Percentiles rank a stretch among this genome's conserved stretches.
Conservation (phyloP, 2,329 filamentous ascomycete species). For the Zymoseptoria passerinii region DNA sequence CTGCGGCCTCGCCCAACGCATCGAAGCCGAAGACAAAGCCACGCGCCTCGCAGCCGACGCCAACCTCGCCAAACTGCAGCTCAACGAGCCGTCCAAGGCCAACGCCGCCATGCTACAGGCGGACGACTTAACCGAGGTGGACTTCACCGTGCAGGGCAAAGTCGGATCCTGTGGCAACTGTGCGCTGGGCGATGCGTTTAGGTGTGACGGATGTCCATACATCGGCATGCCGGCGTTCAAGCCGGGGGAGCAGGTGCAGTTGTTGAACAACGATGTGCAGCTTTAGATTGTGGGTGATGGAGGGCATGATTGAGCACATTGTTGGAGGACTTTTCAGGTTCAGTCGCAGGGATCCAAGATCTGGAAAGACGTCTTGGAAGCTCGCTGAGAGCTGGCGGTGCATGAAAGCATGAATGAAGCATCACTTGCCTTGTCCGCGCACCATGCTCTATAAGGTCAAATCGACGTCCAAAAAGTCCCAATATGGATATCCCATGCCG, state of each 20-base stretch:
- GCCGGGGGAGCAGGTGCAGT: constrained; percentile 84
- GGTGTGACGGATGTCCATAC: constrained; percentile 64
- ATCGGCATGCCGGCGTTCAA: constrained; percentile 93
- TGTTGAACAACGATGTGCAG: constrained; percentile 80
- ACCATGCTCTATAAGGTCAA: too few relatives aligned
- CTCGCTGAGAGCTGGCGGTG: too few relatives aligned
- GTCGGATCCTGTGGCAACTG: constrained; percentile 93
- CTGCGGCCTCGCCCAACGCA: constrained; percentile 77
- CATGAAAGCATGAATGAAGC: too few relatives aligned
- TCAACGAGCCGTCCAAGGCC: neutral
- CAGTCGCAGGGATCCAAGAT: too few relatives aligned
- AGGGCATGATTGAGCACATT: neutral
- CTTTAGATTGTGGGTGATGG: constrained; percentile 42
- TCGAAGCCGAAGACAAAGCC: constrained; percentile 75
- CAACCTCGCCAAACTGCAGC: constrained; percentile 44
- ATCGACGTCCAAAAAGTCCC: too few relatives aligned
- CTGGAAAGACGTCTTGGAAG: too few relatives aligned
- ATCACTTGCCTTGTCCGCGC: too few relatives aligned
- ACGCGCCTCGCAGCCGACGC: constrained; percentile 58
- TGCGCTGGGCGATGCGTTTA: constrained; percentile 75
- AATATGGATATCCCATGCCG: too few relatives aligned
- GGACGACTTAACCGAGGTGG: constrained; percentile 79
- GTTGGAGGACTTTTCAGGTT: neutral
- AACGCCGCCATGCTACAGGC: constrained; percentile 52
- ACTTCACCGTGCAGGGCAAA: constrained; percentile 97